These are phyloP conservation scores for Pyrenochaeta sp. DNA, from an alignment of 2,329 filamentous ascomycete genomes.

Conservation along the genomic window DNA sequence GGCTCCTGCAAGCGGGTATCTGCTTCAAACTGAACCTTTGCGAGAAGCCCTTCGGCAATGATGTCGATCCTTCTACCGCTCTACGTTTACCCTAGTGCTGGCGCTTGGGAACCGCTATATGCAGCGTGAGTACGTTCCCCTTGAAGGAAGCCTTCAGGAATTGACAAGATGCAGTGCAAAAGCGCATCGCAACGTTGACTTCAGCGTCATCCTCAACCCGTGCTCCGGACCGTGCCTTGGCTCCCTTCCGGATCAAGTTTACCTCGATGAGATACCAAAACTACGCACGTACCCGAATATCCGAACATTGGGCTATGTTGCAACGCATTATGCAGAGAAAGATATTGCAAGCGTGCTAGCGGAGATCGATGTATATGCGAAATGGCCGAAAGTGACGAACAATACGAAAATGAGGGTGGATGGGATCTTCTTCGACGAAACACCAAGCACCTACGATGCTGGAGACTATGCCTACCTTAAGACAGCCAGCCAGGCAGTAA, in stretches of 20 bases:
- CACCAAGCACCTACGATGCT: constrained; percentile 45
- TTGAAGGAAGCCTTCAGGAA: not conserved
- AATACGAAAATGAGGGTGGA: constrained; percentile 54
- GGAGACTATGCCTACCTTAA: constrained; percentile 35
- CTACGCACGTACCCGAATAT: constrained; percentile 57
- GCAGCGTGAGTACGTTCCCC: constrained; percentile 49
- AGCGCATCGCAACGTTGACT: constrained; percentile 54
- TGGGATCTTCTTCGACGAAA: constrained; percentile 64
- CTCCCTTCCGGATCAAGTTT: constrained; percentile 36
- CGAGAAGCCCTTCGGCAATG: not conserved
- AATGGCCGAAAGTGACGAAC: constrained; percentile 52
- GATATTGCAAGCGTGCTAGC: constrained; percentile 33
- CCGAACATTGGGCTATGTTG: constrained; percentile 61
- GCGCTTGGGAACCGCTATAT: constrained; percentile 60
- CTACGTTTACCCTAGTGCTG: constrained; percentile 59
- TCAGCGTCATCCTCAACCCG: constrained; percentile 63
- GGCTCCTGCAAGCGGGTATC: not conserved
- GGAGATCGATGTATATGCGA: constrained; percentile 59
- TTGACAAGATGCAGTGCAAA: constrained; percentile 27
- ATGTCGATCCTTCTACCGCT: constrained; percentile 59
- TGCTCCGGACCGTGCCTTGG: constrained; percentile 49
- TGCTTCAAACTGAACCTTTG: not conserved
- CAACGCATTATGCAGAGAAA: constrained; percentile 58
- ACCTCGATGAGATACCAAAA: constrained; percentile 52
- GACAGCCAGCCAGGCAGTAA: constrained; percentile 26